Evolutionary conservation across 2,329 filamentous ascomycete genomes (phyloP), one percentile per base, ranked within the genome.

Genomic region (Botryotinia globosa): DNA sequence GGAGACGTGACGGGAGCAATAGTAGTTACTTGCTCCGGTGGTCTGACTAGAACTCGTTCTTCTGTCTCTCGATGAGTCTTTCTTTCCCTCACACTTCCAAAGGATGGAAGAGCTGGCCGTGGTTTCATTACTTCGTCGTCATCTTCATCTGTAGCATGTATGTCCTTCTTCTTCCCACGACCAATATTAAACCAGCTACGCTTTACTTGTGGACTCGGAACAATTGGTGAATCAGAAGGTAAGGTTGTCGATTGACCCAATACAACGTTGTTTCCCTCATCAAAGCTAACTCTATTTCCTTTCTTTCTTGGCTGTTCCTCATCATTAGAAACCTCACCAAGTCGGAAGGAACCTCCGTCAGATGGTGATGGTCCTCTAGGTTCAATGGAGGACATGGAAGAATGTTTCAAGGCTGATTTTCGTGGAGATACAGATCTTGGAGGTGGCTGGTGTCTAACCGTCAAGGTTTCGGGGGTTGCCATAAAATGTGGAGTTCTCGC

Each of bases 251-350:
- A 81, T 69, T 88, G 85, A 10, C 85, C 87, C 34, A 88, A 84
- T 3, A 89, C 82, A 16, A 87, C 82, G 14, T 85, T 87, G n/a
- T 82, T 85, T 48, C 87, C 86, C 63, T 87, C 86, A 67, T 93
- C 91, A 79, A 94, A 98, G 82, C 94, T 97, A 64, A 94, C 92
- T 37, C 92, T 86, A 1, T 88, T 87, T 56, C 85, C 87, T 81
- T 91, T 93, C 82, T 89, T 93, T 73, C 88, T 85, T 29, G 82
- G 77, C 1, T 75, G 67, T 20, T 73, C 42, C 51, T 73, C 70
- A 18, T 62, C 72, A 72, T 86, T 85, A 4, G 85, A 86, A 4
- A 79, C 79, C 69, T 86, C 85, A 71, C 84, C 85, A 0, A 80
- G 75, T 22, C 81, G 79, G 45, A 69, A 67, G 18, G 48, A 56